Evolutionary conservation across 2,329 filamentous ascomycete genomes (phyloP).

Genomic region (Neurospora sp.): DNA sequence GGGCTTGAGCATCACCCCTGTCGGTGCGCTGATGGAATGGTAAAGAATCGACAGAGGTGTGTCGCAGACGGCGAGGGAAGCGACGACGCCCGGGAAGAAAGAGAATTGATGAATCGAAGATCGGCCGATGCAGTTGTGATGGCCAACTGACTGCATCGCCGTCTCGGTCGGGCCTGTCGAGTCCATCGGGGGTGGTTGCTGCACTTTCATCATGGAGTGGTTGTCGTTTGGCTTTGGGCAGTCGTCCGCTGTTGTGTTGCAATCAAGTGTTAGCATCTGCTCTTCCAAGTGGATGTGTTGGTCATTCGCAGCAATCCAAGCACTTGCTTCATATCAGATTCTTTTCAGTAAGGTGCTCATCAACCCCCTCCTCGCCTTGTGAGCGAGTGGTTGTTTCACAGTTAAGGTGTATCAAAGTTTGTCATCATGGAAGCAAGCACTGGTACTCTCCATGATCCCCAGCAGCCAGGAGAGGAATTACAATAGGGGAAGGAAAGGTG

Average conservation of each 20-base stretch:
- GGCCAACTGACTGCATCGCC: neutral
- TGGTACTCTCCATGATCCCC: neutral
- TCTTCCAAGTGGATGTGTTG: neutral
- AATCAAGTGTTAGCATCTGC: neutral
- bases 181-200: neutral
- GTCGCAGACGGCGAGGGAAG: neutral
- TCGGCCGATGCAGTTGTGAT: neutral
- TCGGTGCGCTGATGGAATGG: neutral
- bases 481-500: neutral
- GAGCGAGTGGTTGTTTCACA: neutral
- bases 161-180: neutral
- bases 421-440: neutral
- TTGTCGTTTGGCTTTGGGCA: neutral
- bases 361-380: neutral
- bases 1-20: no score
- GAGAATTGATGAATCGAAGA: neutral
- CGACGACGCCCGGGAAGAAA: neutral
- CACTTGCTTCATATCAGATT: neutral
- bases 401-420: neutral
- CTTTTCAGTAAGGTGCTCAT: neutral
- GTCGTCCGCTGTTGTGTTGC: neutral
- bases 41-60: neutral
- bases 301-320: neutral
- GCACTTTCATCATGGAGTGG: neutral
- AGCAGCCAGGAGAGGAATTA: neutral